These are phyloP conservation scores for Talaromyces wortmannii DNA, from an alignment of 495 filamentous ascomycete species.

Conservation along the genomic window DNA sequence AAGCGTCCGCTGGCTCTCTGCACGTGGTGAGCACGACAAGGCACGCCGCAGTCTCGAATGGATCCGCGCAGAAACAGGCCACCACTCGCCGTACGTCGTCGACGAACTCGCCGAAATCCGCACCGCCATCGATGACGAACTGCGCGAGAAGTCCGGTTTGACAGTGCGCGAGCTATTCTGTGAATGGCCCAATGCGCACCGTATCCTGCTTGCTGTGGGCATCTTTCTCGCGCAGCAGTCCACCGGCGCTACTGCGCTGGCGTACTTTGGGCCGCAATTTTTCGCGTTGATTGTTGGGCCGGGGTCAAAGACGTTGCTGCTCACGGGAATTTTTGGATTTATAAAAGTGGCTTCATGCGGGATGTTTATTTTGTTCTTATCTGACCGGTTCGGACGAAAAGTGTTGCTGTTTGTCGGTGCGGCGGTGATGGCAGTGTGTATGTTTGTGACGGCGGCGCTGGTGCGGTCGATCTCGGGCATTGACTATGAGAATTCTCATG, in stretches of 20 bases:
- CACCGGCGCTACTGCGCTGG: constrained; percentile 46
- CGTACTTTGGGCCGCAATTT: constrained; percentile 47
- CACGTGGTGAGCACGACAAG: constrained; percentile 26
- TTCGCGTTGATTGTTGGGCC: constrained; percentile 47
- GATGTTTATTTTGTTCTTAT: constrained; percentile 44
- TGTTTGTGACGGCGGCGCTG: constrained; percentile 50
- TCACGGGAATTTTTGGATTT: constrained; percentile 45
- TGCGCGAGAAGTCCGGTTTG: constrained; percentile 32
- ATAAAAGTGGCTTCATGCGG: constrained; percentile 43
- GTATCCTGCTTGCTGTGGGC: constrained; percentile 29
- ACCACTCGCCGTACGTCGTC: constrained; percentile 15
- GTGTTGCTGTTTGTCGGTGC: constrained; percentile 46
- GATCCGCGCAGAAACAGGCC: constrained; percentile 33
- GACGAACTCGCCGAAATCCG: constrained; percentile 41
- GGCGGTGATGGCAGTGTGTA: constrained; percentile 41
- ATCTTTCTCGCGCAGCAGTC: constrained; percentile 43
- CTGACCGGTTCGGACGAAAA: constrained; percentile 50
- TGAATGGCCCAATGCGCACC: constrained; percentile 32
- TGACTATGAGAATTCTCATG: constrained; percentile 20
- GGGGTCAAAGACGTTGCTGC: constrained; percentile 28
- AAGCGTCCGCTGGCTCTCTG: constrained; percentile 45
- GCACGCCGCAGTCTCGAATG: constrained; percentile 42
- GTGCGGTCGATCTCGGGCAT: constrained; percentile 25
- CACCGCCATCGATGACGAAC: constrained; percentile 35
- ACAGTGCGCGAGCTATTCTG: constrained; percentile 28